Base-by-base conservation (phyloP, 768 basidiomycete genomes). In the Lentinus tigrinus region DNA sequence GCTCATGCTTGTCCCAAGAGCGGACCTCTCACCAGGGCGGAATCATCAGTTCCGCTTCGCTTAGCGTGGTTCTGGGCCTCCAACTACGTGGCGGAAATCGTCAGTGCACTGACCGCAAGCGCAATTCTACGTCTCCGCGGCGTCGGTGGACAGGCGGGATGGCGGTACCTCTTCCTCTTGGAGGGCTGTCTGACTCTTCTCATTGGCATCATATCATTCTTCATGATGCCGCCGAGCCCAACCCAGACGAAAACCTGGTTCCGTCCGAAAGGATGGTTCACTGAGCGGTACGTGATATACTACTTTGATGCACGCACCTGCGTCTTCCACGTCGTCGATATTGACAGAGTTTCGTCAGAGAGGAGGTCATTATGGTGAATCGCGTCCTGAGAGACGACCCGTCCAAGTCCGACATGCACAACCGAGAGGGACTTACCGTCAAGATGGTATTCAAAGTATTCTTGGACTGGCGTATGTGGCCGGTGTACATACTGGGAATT, bases 1-100 rank as follows among this genome's bases (percentile, higher is more conserved):
- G 16, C 28, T 16, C 16, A 23, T 19, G 9, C 19, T 21, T 23
- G 3, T 43, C 24, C 40, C 13, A 8, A 13, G 14, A 40, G 39
- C 19, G 21, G 14, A 21, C 19, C 28, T 16, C 27, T 26, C 10
- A 24, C 19, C 46, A 28, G 24, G 17, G 14, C 40, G 10, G 28
- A 1, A 39, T 26, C 21, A 6, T 26, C 61, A 83, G 80, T 87
- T 0, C 84, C 87, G 2, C 79, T 87, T 43, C 80, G 88, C n/a
- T 75, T 89, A 9, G 85, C 85, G 0, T 82, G 78, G 63, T 88
- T 89, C 75, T 90, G 85, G 86, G 75, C 81, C 23, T 82, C 83
- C 4, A 81, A 81, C 67, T 83, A 87, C 50, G 54, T 78, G 2
- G 74, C 81, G 3, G 70, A 79, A 47, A 83, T 89, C 48, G 61